Evolutionary conservation across 495 filamentous ascomycete species (phyloP).

Genomic region (Jackrogersella multiformis): DNA sequence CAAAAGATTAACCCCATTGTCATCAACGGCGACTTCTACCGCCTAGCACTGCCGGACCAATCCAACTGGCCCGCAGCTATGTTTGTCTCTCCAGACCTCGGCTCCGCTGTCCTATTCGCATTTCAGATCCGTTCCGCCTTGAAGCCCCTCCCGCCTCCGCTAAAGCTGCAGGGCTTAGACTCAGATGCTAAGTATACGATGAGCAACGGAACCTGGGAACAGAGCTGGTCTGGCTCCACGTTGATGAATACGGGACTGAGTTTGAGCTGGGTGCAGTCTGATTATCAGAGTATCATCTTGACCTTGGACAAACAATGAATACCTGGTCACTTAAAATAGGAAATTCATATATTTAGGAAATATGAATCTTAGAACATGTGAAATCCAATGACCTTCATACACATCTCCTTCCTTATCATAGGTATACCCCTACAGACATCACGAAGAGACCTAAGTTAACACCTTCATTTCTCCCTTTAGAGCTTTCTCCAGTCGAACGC

Average conservation of each 20-base stretch:
- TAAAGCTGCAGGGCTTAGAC: constrained; percentile 60
- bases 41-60: constrained; percentile 61
- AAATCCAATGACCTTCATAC: no score
- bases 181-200: constrained; percentile 53
- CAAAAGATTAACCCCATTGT: constrained; percentile 63
- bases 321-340: neutral
- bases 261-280: constrained; percentile 49
- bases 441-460: no score
- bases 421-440: neutral
- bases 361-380: no score
- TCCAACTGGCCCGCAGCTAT: constrained; percentile 64
- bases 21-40: constrained; percentile 60
- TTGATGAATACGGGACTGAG: constrained; percentile 61
- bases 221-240: constrained; percentile 54
- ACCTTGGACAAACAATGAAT: constrained; percentile 51
- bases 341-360: neutral
- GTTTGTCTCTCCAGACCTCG: constrained; percentile 58
- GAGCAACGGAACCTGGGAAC: constrained; percentile 54
- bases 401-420: neutral
- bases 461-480: neutral
- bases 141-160: constrained; percentile 55
- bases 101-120: constrained; percentile 57
- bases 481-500: constrained; percentile 58
- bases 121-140: constrained; percentile 58
- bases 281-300: constrained; percentile 57